phyloP scores from a whole-genome alignment of 148 eudicot species.

The Hydrangea macrophylla region DNA sequence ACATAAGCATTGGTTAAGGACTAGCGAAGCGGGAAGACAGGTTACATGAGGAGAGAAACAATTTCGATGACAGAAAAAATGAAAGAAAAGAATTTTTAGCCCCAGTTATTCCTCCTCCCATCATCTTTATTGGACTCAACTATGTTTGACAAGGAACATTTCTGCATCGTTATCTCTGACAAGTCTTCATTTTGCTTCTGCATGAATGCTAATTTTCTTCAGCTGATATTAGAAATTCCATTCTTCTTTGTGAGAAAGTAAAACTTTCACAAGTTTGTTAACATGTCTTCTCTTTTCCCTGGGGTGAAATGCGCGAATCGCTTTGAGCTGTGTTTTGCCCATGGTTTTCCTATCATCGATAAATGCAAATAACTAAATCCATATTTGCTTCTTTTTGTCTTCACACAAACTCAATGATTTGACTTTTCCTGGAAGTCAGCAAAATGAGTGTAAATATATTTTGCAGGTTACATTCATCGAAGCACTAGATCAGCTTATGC shows the following conservation, averaged over 20 bases:
- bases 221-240: background rate
- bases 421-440: background rate
- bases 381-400: background rate
- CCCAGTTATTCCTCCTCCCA: background rate
- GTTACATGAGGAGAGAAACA: background rate
- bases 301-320: too few species aligned
- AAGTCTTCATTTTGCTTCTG: background rate
- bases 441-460: constrained; percentile 3
- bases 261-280: background rate
- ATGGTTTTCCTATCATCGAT: background rate
- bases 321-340: background rate
- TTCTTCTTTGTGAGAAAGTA: background rate
- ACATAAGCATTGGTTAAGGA: background rate
- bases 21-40: background rate
- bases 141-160: background rate
- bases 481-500: constrained; percentile 86
- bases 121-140: background rate
- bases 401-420: background rate
- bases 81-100: background rate
- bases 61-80: background rate
- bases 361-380: background rate
- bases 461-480: constrained; percentile 73
- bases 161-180: background rate
- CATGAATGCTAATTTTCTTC: too few species aligned
- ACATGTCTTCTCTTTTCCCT: background rate